A percentile compares a stretch with the other conserved stretches of the same genome.
These are phyloP conservation scores for Quercus tomentella DNA, from an alignment of 331 rosid species.

Conservation along the genomic window DNA sequence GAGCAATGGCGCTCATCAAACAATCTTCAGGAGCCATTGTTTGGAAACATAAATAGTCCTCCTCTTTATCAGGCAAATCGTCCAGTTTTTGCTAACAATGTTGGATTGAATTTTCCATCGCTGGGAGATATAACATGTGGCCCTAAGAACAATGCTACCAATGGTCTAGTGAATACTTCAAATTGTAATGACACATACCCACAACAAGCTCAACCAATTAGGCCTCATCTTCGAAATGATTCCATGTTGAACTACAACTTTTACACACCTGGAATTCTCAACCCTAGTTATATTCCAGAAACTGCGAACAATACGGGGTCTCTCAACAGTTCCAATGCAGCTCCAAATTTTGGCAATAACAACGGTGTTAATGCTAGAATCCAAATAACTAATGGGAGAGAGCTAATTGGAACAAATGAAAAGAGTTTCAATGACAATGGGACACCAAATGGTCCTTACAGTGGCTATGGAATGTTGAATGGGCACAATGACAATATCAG, in stretches of 20 bases:
- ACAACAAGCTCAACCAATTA: neutral
- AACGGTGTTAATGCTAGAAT: neutral
- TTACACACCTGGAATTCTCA: neutral
- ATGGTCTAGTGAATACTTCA: neutral
- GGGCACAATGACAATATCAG: neutral
- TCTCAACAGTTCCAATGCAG: neutral
- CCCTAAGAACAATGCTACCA: slow-evolving; percentile 3
- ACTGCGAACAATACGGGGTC: neutral
- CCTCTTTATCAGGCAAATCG: neutral
- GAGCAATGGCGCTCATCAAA: neutral
- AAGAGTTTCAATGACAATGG: neutral
- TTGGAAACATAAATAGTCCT: neutral
- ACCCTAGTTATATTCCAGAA: neutral
- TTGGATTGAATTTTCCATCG: neutral
- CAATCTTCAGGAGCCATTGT: neutral
- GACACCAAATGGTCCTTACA: neutral
- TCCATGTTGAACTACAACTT: neutral
- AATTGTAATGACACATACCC: neutral
- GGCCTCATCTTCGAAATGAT: neutral
- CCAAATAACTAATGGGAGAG: slow-evolving; percentile 8
- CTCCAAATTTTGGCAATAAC: neutral
- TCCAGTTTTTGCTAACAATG: neutral
- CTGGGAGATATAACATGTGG: neutral
- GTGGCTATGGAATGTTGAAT: slow-evolving; percentile 2
- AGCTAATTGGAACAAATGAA: neutral